Conservation (phyloP, 1,284 basidiomycete genomes). For the Fistulina hepatica region DNA sequence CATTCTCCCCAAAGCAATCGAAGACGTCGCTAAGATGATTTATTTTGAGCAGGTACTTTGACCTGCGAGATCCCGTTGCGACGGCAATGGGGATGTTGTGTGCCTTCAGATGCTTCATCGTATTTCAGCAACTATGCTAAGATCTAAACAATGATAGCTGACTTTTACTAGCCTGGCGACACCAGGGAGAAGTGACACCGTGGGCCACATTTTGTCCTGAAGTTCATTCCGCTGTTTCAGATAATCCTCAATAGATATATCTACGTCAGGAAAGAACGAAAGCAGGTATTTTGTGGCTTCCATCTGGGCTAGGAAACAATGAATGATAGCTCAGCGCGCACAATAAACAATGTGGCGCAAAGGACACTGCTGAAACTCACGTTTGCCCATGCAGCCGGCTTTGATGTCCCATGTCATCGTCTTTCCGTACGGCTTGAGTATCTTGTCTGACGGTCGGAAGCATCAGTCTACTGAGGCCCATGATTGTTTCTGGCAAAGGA, state of each 20-base stretch:
- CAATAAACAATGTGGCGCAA: constrained; percentile 3
- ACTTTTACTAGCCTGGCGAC: constrained; percentile 50
- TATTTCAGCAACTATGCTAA: no score
- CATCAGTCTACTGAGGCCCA: not conserved
- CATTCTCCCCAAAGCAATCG: constrained; percentile 43
- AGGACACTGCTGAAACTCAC: constrained; percentile 31
- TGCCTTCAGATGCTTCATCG: constrained; percentile 49
- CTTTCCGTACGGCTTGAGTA: constrained; percentile 60
- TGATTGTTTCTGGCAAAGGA: not conserved
- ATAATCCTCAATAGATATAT: constrained; percentile 50
- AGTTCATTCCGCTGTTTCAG: constrained; percentile 39
- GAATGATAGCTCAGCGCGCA: not conserved
- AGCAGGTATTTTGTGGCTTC: constrained; percentile 55
- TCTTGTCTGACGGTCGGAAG: constrained; percentile 39
- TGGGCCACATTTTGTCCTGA: constrained; percentile 58
- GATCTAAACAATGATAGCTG: no score
- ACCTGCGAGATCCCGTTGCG: constrained; percentile 59
- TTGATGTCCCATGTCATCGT: constrained; percentile 80
- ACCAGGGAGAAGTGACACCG: constrained; percentile 57
- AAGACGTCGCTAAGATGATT: constrained; percentile 46
- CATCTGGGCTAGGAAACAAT: constrained; percentile 42
- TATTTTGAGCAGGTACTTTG: constrained; percentile 58
- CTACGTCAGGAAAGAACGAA: constrained; percentile 62
- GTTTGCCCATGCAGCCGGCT: constrained; percentile 73
- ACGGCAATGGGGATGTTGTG: constrained; percentile 64